Percentiles rank a stretch among this genome's conserved stretches.
Evolutionary conservation across 768 basidiomycete species (phyloP).

Genomic region (Leccinum variicolor): DNA sequence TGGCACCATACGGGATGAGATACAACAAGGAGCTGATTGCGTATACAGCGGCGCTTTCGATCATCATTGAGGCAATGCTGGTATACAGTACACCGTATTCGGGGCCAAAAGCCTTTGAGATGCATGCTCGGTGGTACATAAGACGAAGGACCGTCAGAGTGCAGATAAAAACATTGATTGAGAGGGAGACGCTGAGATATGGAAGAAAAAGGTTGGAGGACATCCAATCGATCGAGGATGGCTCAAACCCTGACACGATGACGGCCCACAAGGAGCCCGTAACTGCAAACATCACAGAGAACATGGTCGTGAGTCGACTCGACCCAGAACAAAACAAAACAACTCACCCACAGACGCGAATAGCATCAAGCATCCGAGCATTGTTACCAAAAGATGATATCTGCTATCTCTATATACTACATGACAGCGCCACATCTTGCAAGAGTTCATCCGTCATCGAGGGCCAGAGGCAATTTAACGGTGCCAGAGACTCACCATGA

Average conservation of each 20-base stretch:
- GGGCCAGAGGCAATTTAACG: neutral
- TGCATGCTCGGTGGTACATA: slow-evolving; percentile 26
- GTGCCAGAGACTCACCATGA: slow-evolving; percentile 24
- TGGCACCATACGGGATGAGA: slow-evolving; percentile 24
- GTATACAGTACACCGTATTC: slow-evolving; percentile 27
- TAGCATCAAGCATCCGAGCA: slow-evolving; percentile 20
- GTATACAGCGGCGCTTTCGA: slow-evolving; percentile 36
- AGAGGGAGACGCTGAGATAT: slow-evolving; percentile 31
- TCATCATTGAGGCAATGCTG: slow-evolving; percentile 31
- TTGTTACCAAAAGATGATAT: slow-evolving; percentile 13
- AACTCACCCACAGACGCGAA: slow-evolving; percentile 24
- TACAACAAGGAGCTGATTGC: slow-evolving; percentile 30
- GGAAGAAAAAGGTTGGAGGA: slow-evolving; percentile 31
- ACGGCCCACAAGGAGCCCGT: slow-evolving; percentile 29
- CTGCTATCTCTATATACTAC: slow-evolving; percentile 30
- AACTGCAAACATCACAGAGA: slow-evolving; percentile 9
- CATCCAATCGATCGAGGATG: slow-evolving; percentile 23
- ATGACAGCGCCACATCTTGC: slow-evolving; percentile 31
- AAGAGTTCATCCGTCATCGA: neutral
- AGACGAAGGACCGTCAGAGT: slow-evolving; percentile 31
- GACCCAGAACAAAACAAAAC: neutral
- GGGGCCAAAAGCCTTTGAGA: slow-evolving; percentile 24
- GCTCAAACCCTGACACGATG: slow-evolving; percentile 25
- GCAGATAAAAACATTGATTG: slow-evolving; percentile 31
- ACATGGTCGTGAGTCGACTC: neutral